phyloP scores from a whole-genome alignment of 176 grass and related monocot species.

The Lolium perenne region DNA sequence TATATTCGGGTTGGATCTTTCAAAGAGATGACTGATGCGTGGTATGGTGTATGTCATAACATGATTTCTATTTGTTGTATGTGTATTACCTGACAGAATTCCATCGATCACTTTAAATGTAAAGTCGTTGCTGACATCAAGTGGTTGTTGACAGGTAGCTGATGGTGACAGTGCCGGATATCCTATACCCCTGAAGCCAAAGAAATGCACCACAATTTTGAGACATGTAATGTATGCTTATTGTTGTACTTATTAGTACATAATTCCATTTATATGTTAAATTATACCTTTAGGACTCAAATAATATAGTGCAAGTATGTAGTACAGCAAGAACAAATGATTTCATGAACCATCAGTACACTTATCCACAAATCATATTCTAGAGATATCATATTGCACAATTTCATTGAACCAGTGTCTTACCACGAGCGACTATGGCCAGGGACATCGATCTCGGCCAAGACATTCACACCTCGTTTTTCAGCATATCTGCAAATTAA shows the following conservation, averaged over 20 bases:
- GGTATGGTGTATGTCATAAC: not conserved
- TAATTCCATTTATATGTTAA: constrained; percentile 3
- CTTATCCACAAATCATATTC: not conserved
- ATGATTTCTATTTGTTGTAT: constrained; percentile 16
- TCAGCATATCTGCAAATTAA: constrained; percentile 84
- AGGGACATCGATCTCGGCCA: constrained; percentile 97
- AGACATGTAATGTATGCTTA: not conserved
- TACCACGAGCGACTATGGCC: constrained; percentile 94
- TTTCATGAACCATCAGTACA: not conserved
- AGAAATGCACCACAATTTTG: not conserved
- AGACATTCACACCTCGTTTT: constrained; percentile 83
- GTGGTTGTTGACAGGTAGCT: constrained; percentile 69
- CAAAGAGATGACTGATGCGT: not conserved
- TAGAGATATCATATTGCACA: not conserved
- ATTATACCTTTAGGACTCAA: not conserved
- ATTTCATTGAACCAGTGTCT: constrained; percentile 13
- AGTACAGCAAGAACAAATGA: constrained; percentile 6
- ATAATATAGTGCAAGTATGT: not conserved
- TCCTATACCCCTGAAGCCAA: constrained; percentile 68
- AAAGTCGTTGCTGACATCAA: constrained; percentile 87
- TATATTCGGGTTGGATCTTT: not conserved
- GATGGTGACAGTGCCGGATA: constrained; percentile 93
- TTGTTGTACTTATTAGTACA: not conserved
- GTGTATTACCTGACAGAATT: constrained; percentile 86
- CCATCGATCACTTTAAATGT: constrained; percentile 88